Evolutionary conservation across 164 flowering plant genomes (phyloP), one percentile per base, ranked within the genome.

Genomic region (Warburgia ugandensis): DNA sequence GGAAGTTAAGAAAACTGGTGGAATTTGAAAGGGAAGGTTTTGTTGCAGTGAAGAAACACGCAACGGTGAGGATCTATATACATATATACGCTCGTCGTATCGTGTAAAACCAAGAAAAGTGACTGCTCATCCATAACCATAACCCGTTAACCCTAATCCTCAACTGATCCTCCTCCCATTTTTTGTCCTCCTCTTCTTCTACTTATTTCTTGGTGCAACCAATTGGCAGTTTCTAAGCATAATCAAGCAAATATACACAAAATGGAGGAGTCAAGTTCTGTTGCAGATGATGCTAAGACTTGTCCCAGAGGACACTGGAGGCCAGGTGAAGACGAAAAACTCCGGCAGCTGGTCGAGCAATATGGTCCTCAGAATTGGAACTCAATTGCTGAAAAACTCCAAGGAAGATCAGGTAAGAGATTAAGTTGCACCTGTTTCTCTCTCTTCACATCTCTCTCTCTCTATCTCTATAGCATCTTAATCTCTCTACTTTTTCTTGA

Each of bases 281-380:
- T 5, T 16, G 41, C 48, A 42, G 73, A 73, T 33, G 77, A 72
- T 19, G 62, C 56, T 0, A 72, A 59, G 50, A 59, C 56, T 29
- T 81, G 91, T 30, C 83, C 88, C 4, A 64, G 96, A 43, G 95
- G 95, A 6, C 95, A 86, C 61, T 86, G 95, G 95, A 61, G 90
- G 58, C 90, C 95, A 0, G 81, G 84, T 6, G 95, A 86, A 69
- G 95, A 86, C 47, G 85, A 75, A 21, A 86, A 68, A 45, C 85
- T 86, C 59, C 64, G 71, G 38, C 74, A 76, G 49, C 78, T 86
- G n/a, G 90, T 86, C 1, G 74, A 78, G 32, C 80, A 77, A 51
- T 73, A 73, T 42, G 95, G 95, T 29, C 77, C 95, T 13, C 90
- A 83, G 53, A 86, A 86, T 61, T 86, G 95, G 95, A 86, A 86